Conservation (phyloP, 495 filamentous ascomycete species). For the Evernia prunastri region DNA sequence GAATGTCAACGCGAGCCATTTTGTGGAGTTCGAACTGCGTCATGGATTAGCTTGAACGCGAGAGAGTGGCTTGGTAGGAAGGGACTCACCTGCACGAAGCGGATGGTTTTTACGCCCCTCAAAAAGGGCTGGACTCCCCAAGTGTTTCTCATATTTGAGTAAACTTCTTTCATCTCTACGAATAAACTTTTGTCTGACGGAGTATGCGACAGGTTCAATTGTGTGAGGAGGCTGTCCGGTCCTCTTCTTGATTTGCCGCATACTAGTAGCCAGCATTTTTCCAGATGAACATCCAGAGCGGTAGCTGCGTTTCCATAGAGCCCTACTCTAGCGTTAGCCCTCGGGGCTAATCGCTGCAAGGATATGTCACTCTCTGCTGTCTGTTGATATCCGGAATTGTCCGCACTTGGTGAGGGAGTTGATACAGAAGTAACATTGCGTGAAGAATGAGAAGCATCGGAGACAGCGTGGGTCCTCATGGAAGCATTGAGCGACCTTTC, state of each 20-base stretch:
- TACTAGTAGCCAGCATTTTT: slow-evolving; percentile 21
- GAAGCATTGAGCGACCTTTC: slow-evolving; percentile 29
- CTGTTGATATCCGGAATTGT: not conserved
- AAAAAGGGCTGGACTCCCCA: slow-evolving; percentile 21
- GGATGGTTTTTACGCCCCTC: slow-evolving; percentile 31
- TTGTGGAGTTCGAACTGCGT: slow-evolving; percentile 35
- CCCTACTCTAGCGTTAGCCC: not conserved
- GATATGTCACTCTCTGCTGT: not conserved
- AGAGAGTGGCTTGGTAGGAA: no score
- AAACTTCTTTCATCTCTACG: slow-evolving; percentile 6
- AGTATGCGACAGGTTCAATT: slow-evolving; percentile 16
- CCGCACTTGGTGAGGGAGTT: not conserved
- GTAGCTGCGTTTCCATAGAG: not conserved
- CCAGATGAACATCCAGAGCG: slow-evolving; percentile 1
- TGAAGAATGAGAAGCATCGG: not conserved
- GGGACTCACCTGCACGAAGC: slow-evolving; percentile 30
- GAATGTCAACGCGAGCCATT: slow-evolving; percentile 36
- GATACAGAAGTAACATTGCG: not conserved
- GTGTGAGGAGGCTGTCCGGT: slow-evolving; percentile 13
- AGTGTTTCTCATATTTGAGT: not conserved
- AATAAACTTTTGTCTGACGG: slow-evolving; percentile 17
- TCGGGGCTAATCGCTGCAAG: not conserved
- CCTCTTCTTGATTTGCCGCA: slow-evolving; percentile 5
- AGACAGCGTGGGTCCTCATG: not conserved
- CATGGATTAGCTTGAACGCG: not conserved